Conservation (phyloP, 768 basidiomycete genomes). For the Collybia sp. region DNA sequence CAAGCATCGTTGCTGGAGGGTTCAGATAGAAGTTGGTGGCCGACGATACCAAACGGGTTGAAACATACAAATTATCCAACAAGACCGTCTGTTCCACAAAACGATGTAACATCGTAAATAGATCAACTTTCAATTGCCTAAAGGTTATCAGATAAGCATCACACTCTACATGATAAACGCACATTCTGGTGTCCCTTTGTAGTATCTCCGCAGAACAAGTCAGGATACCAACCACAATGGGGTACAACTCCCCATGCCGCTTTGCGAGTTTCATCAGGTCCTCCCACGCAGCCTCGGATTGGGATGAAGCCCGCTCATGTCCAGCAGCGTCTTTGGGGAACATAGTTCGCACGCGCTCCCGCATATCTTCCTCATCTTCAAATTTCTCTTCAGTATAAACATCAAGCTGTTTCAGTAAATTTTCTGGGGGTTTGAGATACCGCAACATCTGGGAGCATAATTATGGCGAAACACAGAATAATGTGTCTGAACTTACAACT, state of each 20-base stretch:
- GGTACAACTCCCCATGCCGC: slow-evolving; percentile 59
- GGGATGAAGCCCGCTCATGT: slow-evolving; percentile 34
- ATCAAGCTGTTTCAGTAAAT: slow-evolving; percentile 71
- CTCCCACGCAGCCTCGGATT: slow-evolving; percentile 51
- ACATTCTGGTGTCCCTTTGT: slow-evolving; percentile 59
- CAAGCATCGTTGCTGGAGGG: slow-evolving; percentile 59
- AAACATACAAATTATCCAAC: slow-evolving; percentile 60
- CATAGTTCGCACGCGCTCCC: slow-evolving; percentile 48
- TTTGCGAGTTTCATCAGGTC: slow-evolving; percentile 59
- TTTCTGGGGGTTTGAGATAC: slow-evolving; percentile 69
- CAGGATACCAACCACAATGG: slow-evolving; percentile 55
- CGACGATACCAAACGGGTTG: neutral
- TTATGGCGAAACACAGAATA: neutral
- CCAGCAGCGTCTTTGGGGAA: slow-evolving; percentile 19
- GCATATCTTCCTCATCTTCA: slow-evolving; percentile 85
- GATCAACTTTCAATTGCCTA: slow-evolving; percentile 60
- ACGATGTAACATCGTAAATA: slow-evolving; percentile 54
- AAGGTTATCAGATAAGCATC: slow-evolving; percentile 1
- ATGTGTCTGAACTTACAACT: slow-evolving; percentile 51
- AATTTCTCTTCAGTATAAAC: slow-evolving; percentile 86
- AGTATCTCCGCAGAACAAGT: slow-evolving; percentile 52
- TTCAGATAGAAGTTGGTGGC: too few species aligned
- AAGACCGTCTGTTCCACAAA: slow-evolving; percentile 59
- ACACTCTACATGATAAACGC: slow-evolving; percentile 20
- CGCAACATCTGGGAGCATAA: slow-evolving; percentile 52